Conservation (phyloP, 164 flowering plant species). For the Berberis thunbergii region DNA sequence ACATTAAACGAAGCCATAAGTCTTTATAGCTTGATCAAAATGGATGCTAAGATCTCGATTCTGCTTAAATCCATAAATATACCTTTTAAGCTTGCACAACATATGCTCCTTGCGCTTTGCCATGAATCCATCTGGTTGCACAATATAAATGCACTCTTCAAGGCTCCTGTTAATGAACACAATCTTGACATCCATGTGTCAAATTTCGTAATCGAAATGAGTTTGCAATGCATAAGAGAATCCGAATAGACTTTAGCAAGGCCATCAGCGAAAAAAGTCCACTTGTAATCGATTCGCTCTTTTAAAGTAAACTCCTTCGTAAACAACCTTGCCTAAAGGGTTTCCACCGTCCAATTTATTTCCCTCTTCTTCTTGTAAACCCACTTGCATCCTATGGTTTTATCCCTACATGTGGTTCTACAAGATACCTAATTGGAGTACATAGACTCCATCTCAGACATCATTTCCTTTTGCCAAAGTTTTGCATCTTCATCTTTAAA, state of each 20-base stretch:
- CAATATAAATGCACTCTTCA: not conserved
- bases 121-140: not conserved
- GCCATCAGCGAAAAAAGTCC: not conserved
- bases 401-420: not conserved
- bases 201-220: not conserved
- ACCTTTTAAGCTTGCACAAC: not conserved
- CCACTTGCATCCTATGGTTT: not conserved
- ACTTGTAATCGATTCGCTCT: conserved; percentile 2
- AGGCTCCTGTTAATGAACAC: not conserved
- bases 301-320: not conserved
- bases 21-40: conserved; percentile 1
- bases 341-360: not conserved
- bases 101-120: not conserved
- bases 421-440: conserved; percentile 1
- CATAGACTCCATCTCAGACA: not conserved
- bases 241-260: not conserved
- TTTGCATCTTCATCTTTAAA: not conserved
- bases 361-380: not conserved
- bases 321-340: not conserved
- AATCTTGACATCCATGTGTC: conserved; percentile 7
- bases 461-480: not conserved
- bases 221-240: not conserved
- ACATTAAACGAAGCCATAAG: not conserved
- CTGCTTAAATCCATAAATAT: conserved; percentile 1
- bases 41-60: not conserved